A percentile compares a stretch with the other conserved stretches of the same genome.
phyloP scores from a whole-genome alignment of 2,329 filamentous ascomycete species.

The Ascochyta clinopodiicola region DNA sequence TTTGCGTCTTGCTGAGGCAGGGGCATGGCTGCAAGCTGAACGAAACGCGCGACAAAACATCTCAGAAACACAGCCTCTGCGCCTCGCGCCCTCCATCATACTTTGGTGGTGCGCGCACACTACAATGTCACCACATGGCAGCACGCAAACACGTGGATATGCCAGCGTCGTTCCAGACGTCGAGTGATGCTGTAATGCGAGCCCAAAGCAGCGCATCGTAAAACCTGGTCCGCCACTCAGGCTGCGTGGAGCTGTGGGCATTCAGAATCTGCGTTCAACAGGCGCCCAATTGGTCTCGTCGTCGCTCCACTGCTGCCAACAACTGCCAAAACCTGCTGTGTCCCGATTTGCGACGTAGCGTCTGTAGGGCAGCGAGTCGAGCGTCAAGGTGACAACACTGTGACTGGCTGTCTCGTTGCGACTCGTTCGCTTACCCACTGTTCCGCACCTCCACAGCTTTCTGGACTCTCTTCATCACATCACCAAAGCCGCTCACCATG shows the following conservation, averaged over 20 bases:
- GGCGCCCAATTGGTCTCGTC: conserved; percentile 23
- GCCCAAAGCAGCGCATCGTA: conserved; percentile 5
- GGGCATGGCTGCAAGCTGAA: conserved; percentile 26
- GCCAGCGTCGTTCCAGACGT: conserved; percentile 8
- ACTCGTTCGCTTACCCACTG: conserved; percentile 25
- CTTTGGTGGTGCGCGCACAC: conserved; percentile 6
- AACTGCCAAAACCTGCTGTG: conserved; percentile 31
- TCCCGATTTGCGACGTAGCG: conserved; percentile 27
- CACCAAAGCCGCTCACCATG: conserved; percentile 30
- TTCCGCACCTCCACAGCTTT: conserved; percentile 28
- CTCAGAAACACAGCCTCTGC: conserved; percentile 21
- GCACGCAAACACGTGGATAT: conserved; percentile 23
- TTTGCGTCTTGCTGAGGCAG: conserved; percentile 22
- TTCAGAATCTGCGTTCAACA: conserved; percentile 22
- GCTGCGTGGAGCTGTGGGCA: conserved; percentile 17
- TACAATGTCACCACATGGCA: neutral
- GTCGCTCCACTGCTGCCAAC: conserved; percentile 27
- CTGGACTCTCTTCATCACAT: conserved; percentile 32
- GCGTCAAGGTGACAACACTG: conserved; percentile 30
- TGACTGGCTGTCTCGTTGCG: conserved; percentile 19
- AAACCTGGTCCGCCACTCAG: conserved; percentile 11
- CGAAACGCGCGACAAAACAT: conserved; percentile 29
- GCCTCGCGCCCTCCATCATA: conserved; percentile 21
- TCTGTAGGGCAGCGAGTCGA: conserved; percentile 16
- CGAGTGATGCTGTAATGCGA: neutral